Base-by-base conservation (phyloP, 2,329 filamentous ascomycete genomes). In the Hysterium pulicare region DNA sequence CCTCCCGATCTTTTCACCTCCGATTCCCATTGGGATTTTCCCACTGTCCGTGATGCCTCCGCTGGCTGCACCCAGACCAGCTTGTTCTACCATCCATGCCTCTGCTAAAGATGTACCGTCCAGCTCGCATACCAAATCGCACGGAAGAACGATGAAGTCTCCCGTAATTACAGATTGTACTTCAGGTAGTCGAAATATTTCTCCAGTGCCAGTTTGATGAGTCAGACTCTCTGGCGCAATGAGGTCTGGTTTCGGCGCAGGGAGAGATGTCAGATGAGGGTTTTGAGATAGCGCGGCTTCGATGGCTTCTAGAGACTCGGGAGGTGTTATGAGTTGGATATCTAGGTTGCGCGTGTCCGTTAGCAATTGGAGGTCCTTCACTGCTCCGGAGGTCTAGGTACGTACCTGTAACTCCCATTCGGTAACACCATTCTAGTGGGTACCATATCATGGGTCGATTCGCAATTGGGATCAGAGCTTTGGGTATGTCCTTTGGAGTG, bases 381-480 rank as follows among this genome's bases (percentile, higher is more conserved):
- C 11, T 9, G n/a, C 6, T 19, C 1, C 17, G 30, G 16, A 31
- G 38, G 38, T 22, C 34, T 9, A 17, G 8, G 23, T 21, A 66
- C 78, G 67, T 67, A 87, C 85, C 76, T 58, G 83, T 86, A 51
- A 90, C 81, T 53, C 87, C 87, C 65, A 85, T 87, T 28, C 87
- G 81, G 60, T 89, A 86, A 68, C 87, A 91, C 71, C 88, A 91
- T 57, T 91, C 87, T 31, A 93, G 79, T 5, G 87, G 84, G 64
- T 93, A 93, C 86, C 88, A 91, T 34, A 93, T 84, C 87, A 93
- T 93, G 1, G 87, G 87, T 53, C 87, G 72, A 64, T 93, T 93
- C 26, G 87, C 87, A 46, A 93, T 86, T 5, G 87, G 87, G 6
- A 93, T 71, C 17, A 93, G 77, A 8, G 87, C 87, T 69, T 93